A percentile compares a stretch with the other conserved stretches of the same genome.
These are phyloP conservation scores for Alnus rubra DNA, from an alignment of 306 rosid genomes.

Conservation along the genomic window DNA sequence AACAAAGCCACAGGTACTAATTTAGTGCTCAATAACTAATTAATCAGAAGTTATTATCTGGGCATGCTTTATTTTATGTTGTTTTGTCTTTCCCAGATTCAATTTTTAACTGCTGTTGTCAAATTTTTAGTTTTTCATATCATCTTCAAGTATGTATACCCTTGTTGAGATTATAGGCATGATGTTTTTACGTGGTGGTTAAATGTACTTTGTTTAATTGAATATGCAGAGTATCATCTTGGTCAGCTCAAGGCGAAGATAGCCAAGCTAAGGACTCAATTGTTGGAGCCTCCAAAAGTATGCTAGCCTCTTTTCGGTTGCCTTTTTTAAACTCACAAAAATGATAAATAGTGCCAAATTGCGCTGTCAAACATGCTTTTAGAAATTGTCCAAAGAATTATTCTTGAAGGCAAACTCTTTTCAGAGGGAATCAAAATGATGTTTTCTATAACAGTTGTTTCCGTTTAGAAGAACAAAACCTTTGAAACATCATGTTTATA, in stretches of 20 bases:
- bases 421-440: neutral
- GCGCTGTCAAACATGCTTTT: neutral
- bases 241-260: conserved; percentile 99
- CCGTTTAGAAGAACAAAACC: neutral
- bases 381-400: neutral
- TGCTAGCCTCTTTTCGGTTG: neutral
- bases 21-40: neutral
- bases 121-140: neutral
- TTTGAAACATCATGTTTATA: neutral
- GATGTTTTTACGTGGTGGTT: neutral
- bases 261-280: conserved; percentile 92
- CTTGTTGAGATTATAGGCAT: neutral
- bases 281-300: conserved; percentile 97
- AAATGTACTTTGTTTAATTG: conserved; percentile 3
- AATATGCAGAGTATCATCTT: conserved; percentile 84
- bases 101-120: neutral
- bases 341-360: neutral
- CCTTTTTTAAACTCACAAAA: neutral
- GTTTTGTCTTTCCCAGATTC: neutral
- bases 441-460: neutral
- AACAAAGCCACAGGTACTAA: conserved; percentile 88
- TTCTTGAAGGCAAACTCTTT: neutral
- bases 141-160: neutral
- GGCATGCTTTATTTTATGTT: neutral
- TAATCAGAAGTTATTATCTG: neutral